Percentiles rank a stretch among this genome's conserved stretches.
Evolutionary conservation across 352 stramenopile species (phyloP).

Genomic region (Globisporangium spiculum): DNA sequence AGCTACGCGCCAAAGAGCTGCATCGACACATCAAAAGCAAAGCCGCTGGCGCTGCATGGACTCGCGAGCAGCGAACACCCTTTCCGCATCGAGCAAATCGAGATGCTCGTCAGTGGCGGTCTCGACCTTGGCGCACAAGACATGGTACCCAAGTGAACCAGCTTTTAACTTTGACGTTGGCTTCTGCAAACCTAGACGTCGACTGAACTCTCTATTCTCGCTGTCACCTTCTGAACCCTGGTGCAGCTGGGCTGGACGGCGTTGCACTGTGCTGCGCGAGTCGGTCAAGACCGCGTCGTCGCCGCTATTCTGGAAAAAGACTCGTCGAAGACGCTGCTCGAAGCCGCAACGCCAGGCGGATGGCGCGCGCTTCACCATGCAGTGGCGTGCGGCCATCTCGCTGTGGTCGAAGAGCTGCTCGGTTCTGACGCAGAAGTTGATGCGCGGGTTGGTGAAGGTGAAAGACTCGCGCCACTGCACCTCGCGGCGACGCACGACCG

Average conservation of each 20-base stretch:
- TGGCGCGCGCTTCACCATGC: constrained; percentile 17
- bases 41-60: constrained; percentile 16
- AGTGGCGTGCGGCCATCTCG: constrained; percentile 3
- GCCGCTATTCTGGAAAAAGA: constrained; percentile 7
- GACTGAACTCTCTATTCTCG: not conserved
- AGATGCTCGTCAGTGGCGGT: not conserved
- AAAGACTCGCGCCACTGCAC: constrained; percentile 8
- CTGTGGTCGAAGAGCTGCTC: constrained; percentile 9
- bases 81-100: constrained; percentile 12
- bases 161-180: no score
- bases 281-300: constrained; percentile 5
- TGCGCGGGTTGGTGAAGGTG: not conserved
- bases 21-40: constrained; percentile 4
- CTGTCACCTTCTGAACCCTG: not conserved
- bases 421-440: constrained; percentile 9
- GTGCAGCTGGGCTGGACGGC: constrained; percentile 11
- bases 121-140: constrained; percentile 6
- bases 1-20: constrained; percentile 13
- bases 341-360: constrained; percentile 9
- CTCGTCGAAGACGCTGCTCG: not conserved
- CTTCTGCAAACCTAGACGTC: no score
- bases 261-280: constrained; percentile 11
- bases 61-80: constrained; percentile 2
- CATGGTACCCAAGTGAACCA: not conserved
- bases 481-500: not conserved